Base-by-base conservation (phyloP, 2,329 filamentous ascomycete genomes). In the Didymella segeticola region DNA sequence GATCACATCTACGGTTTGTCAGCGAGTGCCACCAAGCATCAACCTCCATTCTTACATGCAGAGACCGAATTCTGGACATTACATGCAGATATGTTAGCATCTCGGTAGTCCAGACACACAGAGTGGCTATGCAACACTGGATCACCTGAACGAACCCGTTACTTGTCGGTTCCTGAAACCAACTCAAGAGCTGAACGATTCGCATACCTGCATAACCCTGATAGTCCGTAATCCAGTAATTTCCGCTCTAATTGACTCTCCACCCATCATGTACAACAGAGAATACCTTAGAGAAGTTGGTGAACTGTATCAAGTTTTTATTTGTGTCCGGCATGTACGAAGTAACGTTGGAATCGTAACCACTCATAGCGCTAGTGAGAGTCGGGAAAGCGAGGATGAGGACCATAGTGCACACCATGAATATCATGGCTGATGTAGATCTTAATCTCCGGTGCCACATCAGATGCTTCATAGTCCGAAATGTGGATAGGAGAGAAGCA, bases 291-390 rank as follows among this genome's bases (percentile, higher is more conserved):
- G 17, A 22, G n/a, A 22, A 37, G 8, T 37, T 22, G 17, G 5
- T 37, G 11, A 37, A 37, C 5, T 27, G 37, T 9, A 50, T 43
- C 11, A 33, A 43, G n/a, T 47, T 57, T 10, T 29, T 20, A 17
- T 43, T 27, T 15, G 2, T 6, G 26, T 56, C 49, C 15, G 23
- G 17, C 7, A 61, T 29, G 22, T n/a, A 52, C 3, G 52, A 19
- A 8, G 25, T 15, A 4, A 49, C 26, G 20, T 57, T 56, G n/a
- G 34, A 17, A 20, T 43, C 39, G 33, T 63, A 62, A 1, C 57
- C 57, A 34, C 30, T 60, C 60, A 62, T 58, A 8, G 60, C 60
- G 23, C 57, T 62, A n/a, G 23, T 19, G 10, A 62, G 38, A 3
- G 59, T 57, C 3, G 56, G 56, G 31, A 60, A 57, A 10, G 39